Base-by-base conservation (phyloP, 805 yeast genomes). In the Ogataea trehalophila region DNA sequence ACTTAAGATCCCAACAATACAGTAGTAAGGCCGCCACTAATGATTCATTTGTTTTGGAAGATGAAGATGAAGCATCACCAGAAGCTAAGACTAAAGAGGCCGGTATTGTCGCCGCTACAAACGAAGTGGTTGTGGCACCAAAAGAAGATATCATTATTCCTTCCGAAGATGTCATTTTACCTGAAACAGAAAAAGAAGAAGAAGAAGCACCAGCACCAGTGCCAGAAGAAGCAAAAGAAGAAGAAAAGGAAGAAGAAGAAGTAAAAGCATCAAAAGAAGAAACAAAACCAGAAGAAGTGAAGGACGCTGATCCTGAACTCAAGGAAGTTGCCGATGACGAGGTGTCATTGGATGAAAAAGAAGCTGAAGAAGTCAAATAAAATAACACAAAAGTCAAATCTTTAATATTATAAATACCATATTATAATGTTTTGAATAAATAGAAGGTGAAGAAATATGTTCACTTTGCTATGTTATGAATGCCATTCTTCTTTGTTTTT, bases 1-100 rank as follows among this genome's bases (percentile, higher is more conserved):
- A 26, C 8, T 39, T 41, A 76, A 55, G 75, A 72, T 37, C 65
- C 79, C 20, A 72, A 75, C 45, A 72, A 73, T 48, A 43, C 43
- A 55, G 46, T 35, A 41, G 39, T 20, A 37, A 37, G 9, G 18
- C 29, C 6, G 53, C 54, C 13, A 47, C 48, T 5, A 58, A 60
- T 41, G 62, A 59, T 43, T 58, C 64, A 11, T 60, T 63, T 51
- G 63, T 61, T 14, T 45, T 61, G 33, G 68, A 63, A 29, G 68
- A 63, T 33, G 65, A 60, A 22, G 62, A 53, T 2, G 59, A 56
- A 17, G 45, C 48, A 43, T n/a, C 67, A 43, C 15, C 67, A 65
- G 26, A 69, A 68, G 4, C 62, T 71, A 46, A 67, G 64, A 45
- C n/a, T 18, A 59, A 39, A 37, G 22, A 20, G 20, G 20, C 20